These are phyloP conservation scores for Exophiala alcalophila DNA, from an alignment of 2,329 filamentous ascomycete genomes.

Conservation along the genomic window DNA sequence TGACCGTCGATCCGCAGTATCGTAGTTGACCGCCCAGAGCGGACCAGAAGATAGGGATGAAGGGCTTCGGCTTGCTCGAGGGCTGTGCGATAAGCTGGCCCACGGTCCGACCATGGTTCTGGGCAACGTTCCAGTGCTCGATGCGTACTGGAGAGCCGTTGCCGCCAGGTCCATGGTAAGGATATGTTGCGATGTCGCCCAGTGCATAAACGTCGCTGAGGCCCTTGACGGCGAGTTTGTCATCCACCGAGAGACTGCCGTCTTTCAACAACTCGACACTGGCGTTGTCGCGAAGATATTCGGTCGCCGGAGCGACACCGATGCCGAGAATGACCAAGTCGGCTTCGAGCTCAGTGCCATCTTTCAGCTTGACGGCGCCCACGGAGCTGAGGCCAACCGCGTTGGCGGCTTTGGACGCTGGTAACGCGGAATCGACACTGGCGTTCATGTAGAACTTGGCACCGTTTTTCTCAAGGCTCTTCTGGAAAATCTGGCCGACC, in stretches of 20 bases:
- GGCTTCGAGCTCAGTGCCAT: slow-evolving; percentile 77
- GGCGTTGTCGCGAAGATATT: slow-evolving; percentile 72
- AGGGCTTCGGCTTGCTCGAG: slow-evolving; percentile 59
- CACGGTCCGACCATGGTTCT: slow-evolving; percentile 80
- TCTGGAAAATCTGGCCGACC: slow-evolving; percentile 77
- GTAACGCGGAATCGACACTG: slow-evolving; percentile 75
- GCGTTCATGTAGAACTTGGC: slow-evolving; percentile 84
- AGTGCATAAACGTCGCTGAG: slow-evolving; percentile 84
- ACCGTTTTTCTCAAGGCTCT: slow-evolving; percentile 75
- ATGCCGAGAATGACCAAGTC: slow-evolving; percentile 91
- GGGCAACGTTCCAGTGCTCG: slow-evolving; percentile 96
- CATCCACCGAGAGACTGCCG: slow-evolving; percentile 79
- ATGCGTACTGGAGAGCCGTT: slow-evolving; percentile 73
- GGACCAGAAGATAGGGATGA: slow-evolving; percentile 96
- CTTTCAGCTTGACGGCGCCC: slow-evolving; percentile 76
- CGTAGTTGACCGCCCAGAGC: slow-evolving; percentile 83
- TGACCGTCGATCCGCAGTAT: slow-evolving; percentile 83
- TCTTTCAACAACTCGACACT: slow-evolving; percentile 72
- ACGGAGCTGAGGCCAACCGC: slow-evolving; percentile 52
- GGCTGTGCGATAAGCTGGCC: slow-evolving; percentile 73
- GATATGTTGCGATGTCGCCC: slow-evolving; percentile 92
- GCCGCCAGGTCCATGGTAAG: slow-evolving; percentile 85
- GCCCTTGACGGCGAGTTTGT: slow-evolving; percentile 72
- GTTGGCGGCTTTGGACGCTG: slow-evolving; percentile 63
- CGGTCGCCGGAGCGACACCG: slow-evolving; percentile 80